Evolutionary conservation across 2,329 filamentous ascomycete species (phyloP), one percentile per base, ranked within the genome.

Genomic region (Pyrenophora teres): DNA sequence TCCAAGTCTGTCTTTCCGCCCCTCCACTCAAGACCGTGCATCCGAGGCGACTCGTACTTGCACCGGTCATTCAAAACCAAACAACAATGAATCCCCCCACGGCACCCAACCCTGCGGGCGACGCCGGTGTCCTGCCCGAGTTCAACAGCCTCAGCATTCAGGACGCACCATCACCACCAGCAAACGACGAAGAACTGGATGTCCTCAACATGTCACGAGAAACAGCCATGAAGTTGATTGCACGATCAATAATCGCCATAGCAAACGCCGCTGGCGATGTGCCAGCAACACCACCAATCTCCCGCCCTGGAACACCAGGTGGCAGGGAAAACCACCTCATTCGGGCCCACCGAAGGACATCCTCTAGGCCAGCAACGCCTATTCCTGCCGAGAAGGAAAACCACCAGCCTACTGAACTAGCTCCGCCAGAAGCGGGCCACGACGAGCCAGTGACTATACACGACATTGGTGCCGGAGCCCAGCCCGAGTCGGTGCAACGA

Each of bases 141-240:
- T 72, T 75, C 46, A 54, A 62, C 19, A 62, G 60, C 25, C 61
- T 73, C 13, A 63, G 57, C 31, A 52, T 71, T 32, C 66, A 70
- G 46, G 65, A 74, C 59, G 70, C 71, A 6, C 73, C 73, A 9
- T 73, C 72, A 19, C 74, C 72, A 35, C 74, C 74, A 10, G 63
- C 60, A 33, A 68, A 70, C n/a, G 71, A 70, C 32, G 74, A 75
- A 41, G 69, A 76, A 35, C 81, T 89, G 73, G 87, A 92, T 70
- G 82, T 96, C 56, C 89, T 89, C 75, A 83, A 83, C 44, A 81
- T 97, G 53, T 78, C 85, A 1, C 85, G 91, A 3, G 80, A 87
- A 44, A 86, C 86, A 2, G 92, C 92, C 4, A 82, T 97, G 67
- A 89, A 87, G 67, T 78, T 96, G 57, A 82, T 97, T n/a, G 87